Evolutionary conservation across 805 yeast species (phyloP), one percentile per base, ranked within the genome.

Genomic region (Phaffomyces thermotolerans): DNA sequence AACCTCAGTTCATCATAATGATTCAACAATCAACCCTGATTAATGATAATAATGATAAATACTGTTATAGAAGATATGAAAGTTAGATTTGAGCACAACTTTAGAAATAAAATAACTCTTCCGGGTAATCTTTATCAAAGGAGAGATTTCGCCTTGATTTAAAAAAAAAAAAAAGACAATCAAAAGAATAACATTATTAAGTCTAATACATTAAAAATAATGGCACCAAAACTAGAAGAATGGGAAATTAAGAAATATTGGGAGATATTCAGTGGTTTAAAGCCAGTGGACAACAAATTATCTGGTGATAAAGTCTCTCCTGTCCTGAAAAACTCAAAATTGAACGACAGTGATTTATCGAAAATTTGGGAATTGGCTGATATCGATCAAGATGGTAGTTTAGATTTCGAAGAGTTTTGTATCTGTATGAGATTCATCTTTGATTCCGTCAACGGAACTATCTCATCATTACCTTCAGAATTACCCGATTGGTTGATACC

Each of bases 351-450:
- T n/a, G 79, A 88, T 57, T 71, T 93, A 52, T 81, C 87, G 36
- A 75, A 78, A 59, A 79, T 93, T 36, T 93, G 99, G 99, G 87
- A 86, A 55, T 66, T 93, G 39, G 81, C 91, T 2, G 99, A 93
- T 62, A 86, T 91, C 44, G 99, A 93, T 64, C 78, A 79, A 37
- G 99, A 93, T 63, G 96, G 96, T 10, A 70, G 72, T 52, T 72
- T 93, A 54, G 99, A 93, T 64, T 93, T 93, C 62, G 99, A 93
- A 65, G 99, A 93, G 67, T 93, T 93, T 64, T 93, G 97, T 59
- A 87, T 93, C 50, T 91, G 97, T 41, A 93, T 93, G 99, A 75
- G 98, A 53, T 73, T 93, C 44, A 86, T 91, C 37, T 93, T 89
- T 60, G 99, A 93, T 60, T 63, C 84, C 60, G 91, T 93, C 43